Evolutionary conservation across 129 eudicot genomes (phyloP), one percentile per base, ranked within the genome.

Genomic region (Flaveria robusta): DNA sequence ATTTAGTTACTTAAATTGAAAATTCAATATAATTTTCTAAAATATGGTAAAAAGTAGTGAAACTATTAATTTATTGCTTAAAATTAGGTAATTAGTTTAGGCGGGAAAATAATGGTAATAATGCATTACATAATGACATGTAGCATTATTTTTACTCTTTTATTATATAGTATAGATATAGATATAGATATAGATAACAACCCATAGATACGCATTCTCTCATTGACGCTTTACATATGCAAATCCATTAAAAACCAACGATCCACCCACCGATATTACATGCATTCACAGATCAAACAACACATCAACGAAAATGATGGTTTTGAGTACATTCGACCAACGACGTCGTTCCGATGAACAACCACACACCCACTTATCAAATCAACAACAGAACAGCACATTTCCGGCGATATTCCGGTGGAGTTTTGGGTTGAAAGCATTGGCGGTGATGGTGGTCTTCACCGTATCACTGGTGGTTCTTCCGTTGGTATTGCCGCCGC

Each of bases 401-500:
- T 72, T 39, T 20, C 70, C 77, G 78, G 39, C 72, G 34, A 73
- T 64, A 11, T 34, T 65, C 26, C 58, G 67, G 47, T 79, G 73
- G 83, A 37, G 67, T 71, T 79, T 79, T 16, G 58, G 83, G 7
- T 26, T 72, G 23, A 79, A 79, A 71, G 54, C 71, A 24, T 34
- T 79, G n/a, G 66, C 73, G 3, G 47, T 71, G 68, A 79, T 72
- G 83, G 47, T 64, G 37, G 26, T 79, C 2, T 52, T 79, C 74
- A 79, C 83, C 10, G 47, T 63, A 8, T 63, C 56, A 0, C 58
- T 79, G 37, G 47, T 71, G 15, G 66, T 72, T 63, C 83, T 79
- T 49, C 83, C 83, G 34, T 51, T 79, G 67, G 58, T 79, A 10
- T 50, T 79, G 78, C 78, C 83, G 34, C 83, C 83, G 7, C 78